Evolutionary conservation across 129 eudicot genomes (phyloP).

Genomic region (Glebionis coronaria): DNA sequence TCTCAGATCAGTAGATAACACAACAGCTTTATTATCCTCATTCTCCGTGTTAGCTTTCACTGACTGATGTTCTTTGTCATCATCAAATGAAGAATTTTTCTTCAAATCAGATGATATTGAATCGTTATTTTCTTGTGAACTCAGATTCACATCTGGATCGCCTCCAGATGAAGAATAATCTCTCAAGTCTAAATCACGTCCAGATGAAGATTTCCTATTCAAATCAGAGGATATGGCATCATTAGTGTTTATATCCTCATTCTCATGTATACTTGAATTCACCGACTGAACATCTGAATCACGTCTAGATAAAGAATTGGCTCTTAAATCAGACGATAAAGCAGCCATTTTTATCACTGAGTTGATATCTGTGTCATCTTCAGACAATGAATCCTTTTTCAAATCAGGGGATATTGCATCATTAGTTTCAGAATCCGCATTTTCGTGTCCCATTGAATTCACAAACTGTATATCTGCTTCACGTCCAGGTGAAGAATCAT

Average conservation of each 20-base stretch:
- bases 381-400: conserved; percentile 4
- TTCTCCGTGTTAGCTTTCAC: neutral
- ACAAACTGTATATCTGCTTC: neutral
- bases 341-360: no score
- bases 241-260: neutral
- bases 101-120: conserved; percentile 14
- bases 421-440: conserved; percentile 7
- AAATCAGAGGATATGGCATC: conserved; percentile 4
- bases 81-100: neutral
- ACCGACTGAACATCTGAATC: conserved; percentile 1
- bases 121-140: conserved; percentile 11
- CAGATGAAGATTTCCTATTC: conserved; percentile 7
- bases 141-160: neutral
- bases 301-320: neutral
- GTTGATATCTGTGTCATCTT: neutral
- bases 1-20: conserved; percentile 7
- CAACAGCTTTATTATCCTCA: conserved; percentile 4
- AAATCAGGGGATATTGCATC: neutral
- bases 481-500: neutral
- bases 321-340: neutral
- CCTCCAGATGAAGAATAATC: neutral
- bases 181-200: neutral
- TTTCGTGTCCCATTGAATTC: neutral
- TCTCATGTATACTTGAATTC: neutral
- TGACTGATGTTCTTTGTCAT: neutral